Evolutionary conservation across 202 grass and related monocot genomes (phyloP).

Genomic region (Hordeum pubiflorum): DNA sequence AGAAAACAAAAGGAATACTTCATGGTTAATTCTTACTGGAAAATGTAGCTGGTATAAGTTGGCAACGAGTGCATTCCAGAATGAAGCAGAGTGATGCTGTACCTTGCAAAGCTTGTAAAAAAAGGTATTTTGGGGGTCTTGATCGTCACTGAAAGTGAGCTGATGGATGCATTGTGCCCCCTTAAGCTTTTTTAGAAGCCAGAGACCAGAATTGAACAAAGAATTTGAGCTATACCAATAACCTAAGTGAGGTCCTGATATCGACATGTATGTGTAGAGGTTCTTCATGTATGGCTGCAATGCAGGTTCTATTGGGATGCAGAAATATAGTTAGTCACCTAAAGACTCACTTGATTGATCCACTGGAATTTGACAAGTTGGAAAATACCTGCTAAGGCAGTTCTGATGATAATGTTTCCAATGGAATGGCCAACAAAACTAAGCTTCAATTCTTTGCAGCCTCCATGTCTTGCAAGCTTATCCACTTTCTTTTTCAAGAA

Average conservation of each 20-base stretch:
- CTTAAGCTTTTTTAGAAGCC: conserved; percentile 94
- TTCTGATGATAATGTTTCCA: conserved; percentile 95
- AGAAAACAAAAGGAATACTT: conserved; percentile 2
- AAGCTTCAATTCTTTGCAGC: conserved; percentile 92
- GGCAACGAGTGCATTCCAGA: not conserved
- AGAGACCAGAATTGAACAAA: conserved; percentile 94
- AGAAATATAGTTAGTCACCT: conserved; percentile 25
- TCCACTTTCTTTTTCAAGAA: conserved; percentile 83
- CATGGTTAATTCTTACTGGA: not conserved
- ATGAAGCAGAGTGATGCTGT: not conserved
- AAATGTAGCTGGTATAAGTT: conserved; percentile 15
- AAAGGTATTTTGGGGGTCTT: conserved; percentile 82
- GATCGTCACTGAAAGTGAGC: conserved; percentile 83
- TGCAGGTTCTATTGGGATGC: conserved; percentile 40
- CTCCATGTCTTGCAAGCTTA: conserved; percentile 69
- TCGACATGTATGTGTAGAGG: conserved; percentile 81
- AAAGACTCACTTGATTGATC: not conserved
- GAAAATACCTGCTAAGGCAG: conserved; percentile 67
- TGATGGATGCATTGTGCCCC: conserved; percentile 93
- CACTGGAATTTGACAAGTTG: conserved; percentile 21
- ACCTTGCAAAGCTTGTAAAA: conserved; percentile 96
- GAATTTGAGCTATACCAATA: conserved; percentile 98
- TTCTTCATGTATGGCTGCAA: conserved; percentile 80
- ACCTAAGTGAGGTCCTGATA: conserved; percentile 94
- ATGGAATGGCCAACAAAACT: conserved; percentile 99